phyloP scores from a whole-genome alignment of 176 grass and related monocot species.

The Leersia perrieri region DNA sequence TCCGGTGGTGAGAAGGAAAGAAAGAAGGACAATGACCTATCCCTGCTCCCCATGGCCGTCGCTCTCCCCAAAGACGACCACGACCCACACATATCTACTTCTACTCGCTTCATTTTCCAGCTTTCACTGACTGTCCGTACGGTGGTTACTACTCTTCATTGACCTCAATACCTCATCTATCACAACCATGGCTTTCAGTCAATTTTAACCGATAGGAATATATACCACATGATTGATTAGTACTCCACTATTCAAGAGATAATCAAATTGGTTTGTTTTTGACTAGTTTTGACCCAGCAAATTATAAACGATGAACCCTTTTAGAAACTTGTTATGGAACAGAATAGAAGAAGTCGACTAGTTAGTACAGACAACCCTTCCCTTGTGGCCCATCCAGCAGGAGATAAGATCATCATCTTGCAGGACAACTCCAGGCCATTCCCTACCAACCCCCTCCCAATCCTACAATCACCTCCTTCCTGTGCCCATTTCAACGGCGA shows the following conservation, averaged over 20 bases:
- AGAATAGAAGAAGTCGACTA: too few species aligned
- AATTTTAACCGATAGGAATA: too few species aligned
- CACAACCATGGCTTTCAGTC: too few species aligned
- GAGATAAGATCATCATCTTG: slow-evolving; percentile 31
- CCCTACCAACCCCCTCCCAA: background rate
- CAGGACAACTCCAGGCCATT: background rate
- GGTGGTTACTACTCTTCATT: background rate
- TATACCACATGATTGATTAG: too few species aligned
- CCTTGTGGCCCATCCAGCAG: background rate
- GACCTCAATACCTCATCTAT: background rate
- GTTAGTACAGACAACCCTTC: background rate
- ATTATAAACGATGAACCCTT: too few species aligned
- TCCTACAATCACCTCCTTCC: background rate
- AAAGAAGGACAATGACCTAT: background rate
- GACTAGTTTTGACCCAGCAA: background rate
- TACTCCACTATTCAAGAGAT: background rate
- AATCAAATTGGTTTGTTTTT: background rate
- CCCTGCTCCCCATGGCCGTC: background rate
- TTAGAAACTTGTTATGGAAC: too few species aligned
- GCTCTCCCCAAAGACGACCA: background rate
- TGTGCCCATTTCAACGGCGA: background rate
- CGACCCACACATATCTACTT: background rate
- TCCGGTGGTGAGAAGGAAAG: background rate
- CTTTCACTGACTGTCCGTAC: background rate
- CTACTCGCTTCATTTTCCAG: background rate